A percentile compares a stretch with the other conserved stretches of the same genome.
These are phyloP conservation scores for Curvularia sp. DNA, from an alignment of 2,329 filamentous ascomycete genomes.

Conservation along the genomic window DNA sequence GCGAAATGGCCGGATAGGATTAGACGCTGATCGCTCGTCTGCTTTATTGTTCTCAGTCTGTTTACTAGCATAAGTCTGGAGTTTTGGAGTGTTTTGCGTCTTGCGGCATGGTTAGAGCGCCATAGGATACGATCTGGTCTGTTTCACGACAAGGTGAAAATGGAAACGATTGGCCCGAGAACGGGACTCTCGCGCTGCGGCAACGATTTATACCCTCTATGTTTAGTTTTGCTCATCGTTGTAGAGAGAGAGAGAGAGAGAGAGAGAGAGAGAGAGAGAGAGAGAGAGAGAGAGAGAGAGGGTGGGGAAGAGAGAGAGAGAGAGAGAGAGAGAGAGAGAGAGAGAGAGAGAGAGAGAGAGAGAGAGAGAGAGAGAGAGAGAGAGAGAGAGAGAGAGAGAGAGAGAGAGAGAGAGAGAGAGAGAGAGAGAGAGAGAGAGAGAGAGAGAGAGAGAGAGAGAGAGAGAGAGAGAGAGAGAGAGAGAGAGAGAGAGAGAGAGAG, in stretches of 20 bases:
- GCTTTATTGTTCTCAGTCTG: background rate
- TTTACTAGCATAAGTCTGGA: slow-evolving; percentile 24
- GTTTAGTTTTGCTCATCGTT: background rate
- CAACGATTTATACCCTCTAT: slow-evolving; percentile 35
- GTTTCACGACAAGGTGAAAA: slow-evolving; percentile 4
- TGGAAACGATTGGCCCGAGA: slow-evolving; percentile 15
- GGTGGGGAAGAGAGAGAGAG: too few species aligned
- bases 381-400: background rate
- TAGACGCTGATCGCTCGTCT: slow-evolving; percentile 8
- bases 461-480: background rate
- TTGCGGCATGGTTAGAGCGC: slow-evolving; percentile 20
- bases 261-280: background rate
- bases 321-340: background rate
- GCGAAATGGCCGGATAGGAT: slow-evolving; percentile 53
- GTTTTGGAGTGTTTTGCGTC: slow-evolving; percentile 5
- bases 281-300: background rate
- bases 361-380: background rate
- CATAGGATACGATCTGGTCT: slow-evolving; percentile 16
- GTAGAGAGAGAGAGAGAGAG: background rate
- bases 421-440: background rate
- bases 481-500: background rate
- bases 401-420: background rate
- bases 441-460: background rate
- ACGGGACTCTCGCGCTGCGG: slow-evolving; percentile 8
- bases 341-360: background rate